A percentile compares a stretch with the other conserved stretches of the same genome.
Evolutionary conservation across 208 protist species (phyloP).

Genomic region (Trichomonas tenax): DNA sequence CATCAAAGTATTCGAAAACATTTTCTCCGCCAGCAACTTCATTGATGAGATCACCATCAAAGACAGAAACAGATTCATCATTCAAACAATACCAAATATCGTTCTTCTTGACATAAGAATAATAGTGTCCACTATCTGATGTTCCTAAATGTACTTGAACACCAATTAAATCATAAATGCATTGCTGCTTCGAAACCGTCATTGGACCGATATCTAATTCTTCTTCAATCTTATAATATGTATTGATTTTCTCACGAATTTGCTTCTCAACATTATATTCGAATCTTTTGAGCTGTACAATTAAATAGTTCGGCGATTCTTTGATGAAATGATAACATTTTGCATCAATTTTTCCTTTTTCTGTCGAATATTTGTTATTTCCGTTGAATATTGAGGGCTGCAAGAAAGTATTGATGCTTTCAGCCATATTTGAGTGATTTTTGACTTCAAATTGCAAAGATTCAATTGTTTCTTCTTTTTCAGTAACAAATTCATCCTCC

Average conservation of each 20-base stretch:
- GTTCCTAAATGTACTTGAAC: background rate
- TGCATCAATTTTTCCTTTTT: background rate
- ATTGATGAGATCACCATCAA: background rate
- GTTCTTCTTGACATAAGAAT: background rate
- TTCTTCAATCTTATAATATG: background rate
- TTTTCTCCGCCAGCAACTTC: background rate
- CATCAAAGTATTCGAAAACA: background rate
- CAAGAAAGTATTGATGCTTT: background rate
- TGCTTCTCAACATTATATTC: background rate
- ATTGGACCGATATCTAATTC: background rate
- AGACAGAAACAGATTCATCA: background rate
- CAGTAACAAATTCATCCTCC: background rate
- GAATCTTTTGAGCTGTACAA: background rate
- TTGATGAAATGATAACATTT: background rate
- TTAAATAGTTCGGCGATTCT: background rate
- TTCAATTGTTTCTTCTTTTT: background rate
- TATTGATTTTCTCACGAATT: background rate
- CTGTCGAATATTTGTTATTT: background rate
- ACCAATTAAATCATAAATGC: background rate
- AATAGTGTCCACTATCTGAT: background rate
- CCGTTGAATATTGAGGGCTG: background rate
- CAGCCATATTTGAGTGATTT: background rate
- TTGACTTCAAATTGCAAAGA: background rate
- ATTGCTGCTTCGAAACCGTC: background rate
- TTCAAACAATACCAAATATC: background rate